Evolutionary conservation across 345 rosid genomes (phyloP).

Genomic region (Sisymbrium altissimum): DNA sequence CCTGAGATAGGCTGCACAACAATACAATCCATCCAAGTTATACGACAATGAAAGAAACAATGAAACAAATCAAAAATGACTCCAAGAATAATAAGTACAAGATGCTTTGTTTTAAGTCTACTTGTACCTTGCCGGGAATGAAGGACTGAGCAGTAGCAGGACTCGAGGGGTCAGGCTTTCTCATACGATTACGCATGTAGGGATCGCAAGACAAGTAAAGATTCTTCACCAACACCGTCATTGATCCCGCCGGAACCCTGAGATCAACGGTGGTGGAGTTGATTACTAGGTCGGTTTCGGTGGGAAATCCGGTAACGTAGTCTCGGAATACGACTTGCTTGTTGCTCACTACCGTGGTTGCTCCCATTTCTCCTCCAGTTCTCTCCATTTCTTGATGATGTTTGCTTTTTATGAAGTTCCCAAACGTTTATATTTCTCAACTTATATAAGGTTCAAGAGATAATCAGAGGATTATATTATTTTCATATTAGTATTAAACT

Average conservation of each 20-base stretch:
- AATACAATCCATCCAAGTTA: neutral
- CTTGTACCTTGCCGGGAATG: constrained; percentile 33
- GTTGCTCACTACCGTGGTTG: constrained; percentile 38
- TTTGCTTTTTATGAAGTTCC: neutral
- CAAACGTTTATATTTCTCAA: constrained; percentile 4
- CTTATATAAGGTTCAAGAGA: constrained; percentile 3
- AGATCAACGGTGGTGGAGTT: constrained; percentile 31
- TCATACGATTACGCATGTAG: constrained; percentile 44
- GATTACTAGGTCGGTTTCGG: constrained; percentile 46
- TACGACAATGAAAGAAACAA: too few relatives aligned
- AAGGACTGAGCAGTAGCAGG: constrained; percentile 24
- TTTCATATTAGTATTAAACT: neutral
- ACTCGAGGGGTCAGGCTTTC: constrained; percentile 14
- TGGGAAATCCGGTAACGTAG: constrained; percentile 39
- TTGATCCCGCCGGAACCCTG: constrained; percentile 23
- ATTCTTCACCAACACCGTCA: constrained; percentile 50
- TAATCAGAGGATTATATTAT: neutral
- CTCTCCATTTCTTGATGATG: neutral
- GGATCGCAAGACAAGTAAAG: constrained; percentile 69
- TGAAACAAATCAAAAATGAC: too few relatives aligned
- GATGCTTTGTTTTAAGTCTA: too few relatives aligned
- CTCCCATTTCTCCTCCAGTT: neutral
- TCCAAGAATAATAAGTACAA: too few relatives aligned
- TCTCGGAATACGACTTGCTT: constrained; percentile 51
- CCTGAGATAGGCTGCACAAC: constrained; percentile 46